Percentiles rank a stretch among this genome's conserved stretches.
These are phyloP conservation scores for Achlya hypogyna DNA, from an alignment of 352 stramenopile species.

Conservation along the genomic window DNA sequence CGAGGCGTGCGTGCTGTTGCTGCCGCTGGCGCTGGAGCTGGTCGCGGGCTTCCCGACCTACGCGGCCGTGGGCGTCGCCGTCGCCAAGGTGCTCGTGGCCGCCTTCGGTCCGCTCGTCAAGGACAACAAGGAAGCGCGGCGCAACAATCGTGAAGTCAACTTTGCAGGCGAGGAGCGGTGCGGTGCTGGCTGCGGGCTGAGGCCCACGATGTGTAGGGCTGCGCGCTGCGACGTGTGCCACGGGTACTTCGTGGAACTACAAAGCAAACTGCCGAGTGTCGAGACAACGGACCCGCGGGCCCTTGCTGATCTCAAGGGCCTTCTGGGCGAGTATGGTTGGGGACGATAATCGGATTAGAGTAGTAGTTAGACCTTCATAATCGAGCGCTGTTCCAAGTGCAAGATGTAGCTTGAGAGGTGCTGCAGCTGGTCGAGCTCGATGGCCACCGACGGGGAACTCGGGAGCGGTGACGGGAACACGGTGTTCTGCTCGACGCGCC, in stretches of 20 bases:
- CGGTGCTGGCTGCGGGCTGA: not conserved
- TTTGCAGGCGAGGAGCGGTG: slow-evolving; percentile 68
- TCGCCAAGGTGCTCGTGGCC: slow-evolving; percentile 53
- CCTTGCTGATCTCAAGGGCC: not conserved
- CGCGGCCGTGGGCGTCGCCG: slow-evolving; percentile 43
- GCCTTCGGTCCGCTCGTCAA: slow-evolving; percentile 69
- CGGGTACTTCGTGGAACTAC: slow-evolving; percentile 56
- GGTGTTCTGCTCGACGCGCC: not conserved
- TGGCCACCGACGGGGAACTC: not conserved
- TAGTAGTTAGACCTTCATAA: slow-evolving; percentile 21
- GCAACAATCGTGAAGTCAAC: slow-evolving; percentile 50
- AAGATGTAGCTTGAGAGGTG: slow-evolving; percentile 19
- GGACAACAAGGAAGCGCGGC: slow-evolving; percentile 39
- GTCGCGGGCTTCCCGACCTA: slow-evolving; percentile 45
- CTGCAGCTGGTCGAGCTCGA: slow-evolving; percentile 14
- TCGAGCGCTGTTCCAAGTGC: slow-evolving; percentile 11
- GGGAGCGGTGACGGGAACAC: not conserved
- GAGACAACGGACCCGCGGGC: not conserved
- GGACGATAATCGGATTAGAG: not conserved
- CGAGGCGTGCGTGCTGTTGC: slow-evolving; percentile 58
- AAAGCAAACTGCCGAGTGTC: slow-evolving; percentile 21
- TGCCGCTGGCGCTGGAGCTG: slow-evolving; percentile 66
- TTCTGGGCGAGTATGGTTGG: slow-evolving; percentile 14
- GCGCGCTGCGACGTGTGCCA: slow-evolving; percentile 50
- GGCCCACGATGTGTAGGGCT: not conserved